A percentile compares a stretch with the other conserved stretches of the same genome.
phyloP scores from a whole-genome alignment of 2,329 filamentous ascomycete genomes.

The Plectosphaerella cucumerina region DNA sequence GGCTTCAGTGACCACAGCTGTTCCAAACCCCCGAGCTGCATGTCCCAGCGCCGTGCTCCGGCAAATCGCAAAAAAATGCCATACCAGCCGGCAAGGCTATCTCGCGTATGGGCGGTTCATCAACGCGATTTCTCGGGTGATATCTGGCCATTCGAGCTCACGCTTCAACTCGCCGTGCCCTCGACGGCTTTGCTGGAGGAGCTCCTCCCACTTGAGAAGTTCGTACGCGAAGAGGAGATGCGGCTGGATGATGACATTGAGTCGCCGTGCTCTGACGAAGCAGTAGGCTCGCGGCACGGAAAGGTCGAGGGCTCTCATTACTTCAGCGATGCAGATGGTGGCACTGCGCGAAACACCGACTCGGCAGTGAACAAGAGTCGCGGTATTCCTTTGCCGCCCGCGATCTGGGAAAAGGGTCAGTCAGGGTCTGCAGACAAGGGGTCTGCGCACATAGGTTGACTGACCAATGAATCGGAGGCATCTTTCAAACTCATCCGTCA shows the following conservation, averaged over 20 bases:
- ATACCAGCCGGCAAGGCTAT: constrained; percentile 31
- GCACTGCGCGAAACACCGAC: constrained; percentile 94
- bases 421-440: background rate
- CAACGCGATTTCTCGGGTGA: constrained; percentile 83
- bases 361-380: constrained; percentile 92
- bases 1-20: no score
- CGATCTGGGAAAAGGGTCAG: constrained; percentile 51
- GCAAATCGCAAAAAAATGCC: no score
- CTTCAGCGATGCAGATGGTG: constrained; percentile 98
- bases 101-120: constrained; percentile 94
- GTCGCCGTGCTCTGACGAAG: constrained; percentile 83
- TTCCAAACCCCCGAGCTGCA: no score
- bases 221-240: constrained; percentile 95
- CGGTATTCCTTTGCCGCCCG: constrained; percentile 70
- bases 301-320: constrained; percentile 77
- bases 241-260: constrained; percentile 98
- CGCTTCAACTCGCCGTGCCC: constrained; percentile 48
- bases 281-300: constrained; percentile 94
- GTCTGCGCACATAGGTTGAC: constrained; percentile 26
- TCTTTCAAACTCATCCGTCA: constrained; percentile 78
- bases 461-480: constrained; percentile 91
- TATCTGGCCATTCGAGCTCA: constrained; percentile 87
- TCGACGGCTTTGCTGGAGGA: constrained; percentile 50
- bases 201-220: constrained; percentile 92
- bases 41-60: no score